Evolutionary conservation across 495 filamentous ascomycete species (phyloP), one percentile per base, ranked within the genome.

Genomic region (Stereocaulon alpinum): DNA sequence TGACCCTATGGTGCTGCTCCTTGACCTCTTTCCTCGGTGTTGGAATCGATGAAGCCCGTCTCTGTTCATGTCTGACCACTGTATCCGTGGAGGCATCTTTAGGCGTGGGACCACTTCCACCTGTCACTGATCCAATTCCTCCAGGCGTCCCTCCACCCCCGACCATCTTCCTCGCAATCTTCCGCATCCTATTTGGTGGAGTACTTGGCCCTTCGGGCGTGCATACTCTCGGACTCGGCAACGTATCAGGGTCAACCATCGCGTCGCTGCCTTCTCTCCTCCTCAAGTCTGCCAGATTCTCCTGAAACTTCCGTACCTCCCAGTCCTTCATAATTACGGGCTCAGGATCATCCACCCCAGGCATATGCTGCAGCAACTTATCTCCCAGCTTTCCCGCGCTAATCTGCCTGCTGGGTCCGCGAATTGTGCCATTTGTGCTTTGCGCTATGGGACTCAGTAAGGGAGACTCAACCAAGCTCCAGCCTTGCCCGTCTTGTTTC

Each of bases 291-390:
- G 73, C 72, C 17, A 76, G 72, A 24, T 66, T 72, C 40, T 69
- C 66, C 37, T 77, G 75, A 52, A 73, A 79, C 7, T 75, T 61
- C 5, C 65, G 51, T 14, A 77, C 76, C 58, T 77, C 69, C 32
- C 71, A 67, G 0, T 64, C 65, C 9, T 71, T 72, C 69, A 77
- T 72, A 1, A 62, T 69, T 3, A 72, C 69, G 4, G 74, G 75
- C 50, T 74, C 76, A 2, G 75, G 74, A 0, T 77, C 71, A 44
- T 71, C 72, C 1, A 75, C 74, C 37, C 71, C 71, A 1, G 73
- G 76, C 73, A 77, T 79, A 27, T 78, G 64, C 15, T 77, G 71
- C 43, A 77, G 74, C 53, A 76, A 77, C 65, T 69, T 67, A 56
- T 78, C 75, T 42, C 73, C 72, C 73, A 74, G 73, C 24, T 73